phyloP scores from a whole-genome alignment of 73 alveolate species.

The Symbiodinium natans region DNA sequence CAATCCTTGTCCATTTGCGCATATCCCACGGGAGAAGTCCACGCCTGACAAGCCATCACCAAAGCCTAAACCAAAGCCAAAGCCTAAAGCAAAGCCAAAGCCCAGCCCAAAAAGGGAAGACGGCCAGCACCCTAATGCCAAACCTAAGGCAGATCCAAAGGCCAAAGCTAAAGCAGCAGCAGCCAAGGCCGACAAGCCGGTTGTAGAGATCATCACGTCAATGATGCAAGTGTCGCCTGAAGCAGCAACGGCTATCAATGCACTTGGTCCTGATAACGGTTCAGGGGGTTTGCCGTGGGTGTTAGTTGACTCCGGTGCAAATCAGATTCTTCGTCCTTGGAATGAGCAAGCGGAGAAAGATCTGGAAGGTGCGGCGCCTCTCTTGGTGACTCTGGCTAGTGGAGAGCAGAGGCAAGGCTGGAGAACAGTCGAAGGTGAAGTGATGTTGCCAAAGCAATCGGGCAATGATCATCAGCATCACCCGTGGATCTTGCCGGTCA shows the following conservation, averaged over 20 bases:
- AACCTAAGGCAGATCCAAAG: background rate
- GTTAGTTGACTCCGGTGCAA: conserved; percentile 3
- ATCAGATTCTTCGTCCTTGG: conserved; percentile 12
- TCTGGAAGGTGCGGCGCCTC: background rate
- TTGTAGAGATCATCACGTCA: background rate
- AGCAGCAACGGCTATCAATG: too few species aligned
- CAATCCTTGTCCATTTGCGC: background rate
- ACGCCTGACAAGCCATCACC: background rate
- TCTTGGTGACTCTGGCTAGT: background rate
- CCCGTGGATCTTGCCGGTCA: background rate
- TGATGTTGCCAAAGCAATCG: background rate
- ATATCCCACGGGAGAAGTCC: background rate
- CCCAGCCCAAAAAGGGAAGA: background rate
- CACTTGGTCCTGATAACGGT: too few species aligned
- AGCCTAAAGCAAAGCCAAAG: background rate
- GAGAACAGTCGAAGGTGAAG: background rate
- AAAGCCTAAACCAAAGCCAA: background rate
- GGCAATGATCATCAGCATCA: too few species aligned
- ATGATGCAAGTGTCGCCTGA: background rate
- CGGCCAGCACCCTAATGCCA: background rate
- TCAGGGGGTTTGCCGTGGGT: conserved; percentile 14
- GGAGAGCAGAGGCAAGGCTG: background rate
- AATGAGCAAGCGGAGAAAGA: background rate
- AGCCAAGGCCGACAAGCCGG: background rate
- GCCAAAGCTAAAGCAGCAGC: background rate